Base-by-base conservation (phyloP, 208 protist genomes). In the Leishmania guyanensis region DNA sequence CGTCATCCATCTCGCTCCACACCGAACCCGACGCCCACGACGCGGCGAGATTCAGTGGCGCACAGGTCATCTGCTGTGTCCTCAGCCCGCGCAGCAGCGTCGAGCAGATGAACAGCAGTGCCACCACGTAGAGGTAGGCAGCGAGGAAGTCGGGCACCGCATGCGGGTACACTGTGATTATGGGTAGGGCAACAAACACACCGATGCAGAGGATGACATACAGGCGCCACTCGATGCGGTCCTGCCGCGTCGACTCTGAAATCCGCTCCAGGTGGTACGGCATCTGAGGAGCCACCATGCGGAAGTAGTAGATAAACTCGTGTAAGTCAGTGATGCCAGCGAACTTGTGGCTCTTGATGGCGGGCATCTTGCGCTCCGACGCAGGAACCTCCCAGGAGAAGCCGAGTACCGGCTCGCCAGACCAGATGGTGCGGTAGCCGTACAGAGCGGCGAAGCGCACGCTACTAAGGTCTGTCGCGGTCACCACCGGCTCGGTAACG, bases 311-410 rank as follows among this genome's bases (percentile, higher is more conserved):
- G 12, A 93, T 58, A 50, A 93, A 93, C 62, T 88, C 84, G 58
- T 85, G 46, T 36, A 89, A 48, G 72, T 89, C 48, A 9, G 62
- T 70, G 56, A 93, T 83, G 68, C 76, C 84, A 9, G 86, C 73
- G 56, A 93, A 93, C 64, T 82, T 91, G 60, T 93, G 86, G 36
- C 82, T 89, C 54, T 87, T 86, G 74, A 90, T 92, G 6, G 79
- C 84, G 20, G 88, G 90, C 78, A 93, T 77, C 83, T 89, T 90
- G 14, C 90, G 88, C 75, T 92, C 88, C 79, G 77, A 83, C 36
- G 88, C 78, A 48, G 88, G 90, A 0, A 92, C 76, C 81, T 93
- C 90, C 90, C 90, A 93, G 0, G 86, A 90, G 75, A 93, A 92
- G 26, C 81, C 86, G 8, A 92, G 54, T 14, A 86, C 78, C 4